Evolutionary conservation across 805 yeast species (phyloP).

Genomic region (Yarrowia porcina): DNA sequence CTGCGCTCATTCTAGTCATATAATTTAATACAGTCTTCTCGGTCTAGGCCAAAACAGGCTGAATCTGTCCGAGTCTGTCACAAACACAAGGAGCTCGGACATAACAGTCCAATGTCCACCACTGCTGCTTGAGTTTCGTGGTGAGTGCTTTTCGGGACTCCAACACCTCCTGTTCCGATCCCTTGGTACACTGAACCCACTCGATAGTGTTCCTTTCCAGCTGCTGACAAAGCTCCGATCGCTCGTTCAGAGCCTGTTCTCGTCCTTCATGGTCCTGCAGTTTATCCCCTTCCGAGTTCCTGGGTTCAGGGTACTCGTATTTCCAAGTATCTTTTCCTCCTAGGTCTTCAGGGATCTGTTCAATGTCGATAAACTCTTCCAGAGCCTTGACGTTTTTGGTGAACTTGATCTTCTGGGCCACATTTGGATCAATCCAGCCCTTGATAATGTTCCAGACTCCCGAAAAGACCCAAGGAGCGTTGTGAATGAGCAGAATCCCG

Average conservation of each 20-base stretch:
- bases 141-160: not conserved
- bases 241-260: constrained; percentile 15
- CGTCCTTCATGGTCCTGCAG: constrained; percentile 11
- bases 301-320: constrained; percentile 52
- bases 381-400: constrained; percentile 62
- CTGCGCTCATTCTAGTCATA: no score
- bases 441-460: constrained; percentile 82
- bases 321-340: constrained; percentile 61
- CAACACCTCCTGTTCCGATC: not conserved
- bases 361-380: constrained; percentile 48
- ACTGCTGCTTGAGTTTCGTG: not conserved
- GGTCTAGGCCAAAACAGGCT: not conserved
- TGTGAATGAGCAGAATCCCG: constrained; percentile 67
- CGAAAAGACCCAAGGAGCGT: constrained; percentile 83
- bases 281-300: constrained; percentile 46
- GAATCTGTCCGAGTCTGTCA: constrained; percentile 10
- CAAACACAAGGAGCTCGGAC: constrained; percentile 14
- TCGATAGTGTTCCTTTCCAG: constrained; percentile 19
- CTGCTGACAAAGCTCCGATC: constrained; percentile 7
- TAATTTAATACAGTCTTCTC: not conserved
- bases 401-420: constrained; percentile 71
- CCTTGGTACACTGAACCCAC: not conserved
- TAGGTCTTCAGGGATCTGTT: constrained; percentile 56
- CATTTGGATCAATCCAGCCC: constrained; percentile 83
- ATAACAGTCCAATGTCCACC: constrained; percentile 9